phyloP scores from a whole-genome alignment of 768 basidiomycete species.

The Ramaria sp. region DNA sequence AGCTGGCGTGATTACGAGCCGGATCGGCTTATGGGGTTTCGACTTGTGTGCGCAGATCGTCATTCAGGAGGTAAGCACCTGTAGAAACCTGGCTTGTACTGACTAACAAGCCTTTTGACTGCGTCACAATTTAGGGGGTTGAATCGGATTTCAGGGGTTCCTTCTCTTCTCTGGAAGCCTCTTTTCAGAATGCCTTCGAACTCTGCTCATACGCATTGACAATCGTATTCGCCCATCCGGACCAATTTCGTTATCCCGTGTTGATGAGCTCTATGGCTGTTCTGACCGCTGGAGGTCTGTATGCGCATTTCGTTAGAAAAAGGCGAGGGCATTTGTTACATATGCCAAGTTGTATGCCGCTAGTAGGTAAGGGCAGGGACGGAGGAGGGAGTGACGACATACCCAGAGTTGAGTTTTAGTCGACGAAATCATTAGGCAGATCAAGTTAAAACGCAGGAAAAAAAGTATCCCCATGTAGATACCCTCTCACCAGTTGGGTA shows the following conservation, averaged over 20 bases:
- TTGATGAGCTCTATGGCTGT: too few species aligned
- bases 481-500: too few species aligned
- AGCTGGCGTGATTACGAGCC: conserved; percentile 17
- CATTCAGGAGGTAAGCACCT: conserved; percentile 20
- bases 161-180: conserved; percentile 20
- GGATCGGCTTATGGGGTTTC: conserved; percentile 23
- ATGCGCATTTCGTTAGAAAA: too few species aligned
- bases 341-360: too few species aligned
- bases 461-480: too few species aligned
- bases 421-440: not conserved
- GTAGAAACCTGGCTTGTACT: not conserved
- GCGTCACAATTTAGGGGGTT: not conserved
- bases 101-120: not conserved
- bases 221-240: conserved; percentile 16
- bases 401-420: too few species aligned
- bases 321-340: too few species aligned
- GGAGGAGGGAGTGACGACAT: too few species aligned
- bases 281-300: too few species aligned
- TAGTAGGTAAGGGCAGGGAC: too few species aligned
- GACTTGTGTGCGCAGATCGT: conserved; percentile 20
- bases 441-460: too few species aligned
- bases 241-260: too few species aligned
- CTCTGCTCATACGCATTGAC: conserved; percentile 19
- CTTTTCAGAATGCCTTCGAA: conserved; percentile 20
- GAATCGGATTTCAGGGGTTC: conserved; percentile 11